A percentile compares a stretch with the other conserved stretches of the same genome.
Evolutionary conservation across 202 grass and related monocot genomes (phyloP).

Genomic region (Zoysia matrella): DNA sequence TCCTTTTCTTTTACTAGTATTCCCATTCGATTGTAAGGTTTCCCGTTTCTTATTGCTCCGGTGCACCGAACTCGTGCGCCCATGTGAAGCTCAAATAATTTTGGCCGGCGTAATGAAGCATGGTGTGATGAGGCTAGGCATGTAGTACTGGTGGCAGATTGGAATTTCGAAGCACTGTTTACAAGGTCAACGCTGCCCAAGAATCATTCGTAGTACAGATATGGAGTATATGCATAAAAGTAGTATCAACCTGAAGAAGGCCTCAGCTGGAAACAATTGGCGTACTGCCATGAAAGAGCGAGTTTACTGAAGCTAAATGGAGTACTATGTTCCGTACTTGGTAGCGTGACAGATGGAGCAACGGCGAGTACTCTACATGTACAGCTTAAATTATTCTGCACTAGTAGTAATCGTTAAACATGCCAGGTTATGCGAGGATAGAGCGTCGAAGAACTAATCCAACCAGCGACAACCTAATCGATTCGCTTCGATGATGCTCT

Average conservation of each 20-base stretch:
- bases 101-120: slow-evolving; percentile 29
- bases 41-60: slow-evolving; percentile 6
- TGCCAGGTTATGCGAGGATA: neutral
- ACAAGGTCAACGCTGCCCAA: slow-evolving; percentile 43
- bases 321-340: neutral
- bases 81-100: slow-evolving; percentile 60
- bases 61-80: slow-evolving; percentile 31
- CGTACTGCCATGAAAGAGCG: neutral
- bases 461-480: no score
- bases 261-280: neutral
- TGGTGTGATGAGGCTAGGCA: neutral
- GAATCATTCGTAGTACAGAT: slow-evolving; percentile 39
- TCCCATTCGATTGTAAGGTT: slow-evolving; percentile 24
- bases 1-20: neutral
- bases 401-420: neutral
- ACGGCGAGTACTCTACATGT: neutral
- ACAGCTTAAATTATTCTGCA: no score
- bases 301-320: neutral
- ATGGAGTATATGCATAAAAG: neutral
- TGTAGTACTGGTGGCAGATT: slow-evolving; percentile 1
- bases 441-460: neutral
- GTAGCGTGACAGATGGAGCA: slow-evolving; percentile 6
- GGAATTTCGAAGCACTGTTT: neutral
- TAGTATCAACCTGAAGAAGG: neutral
- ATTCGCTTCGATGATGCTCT: no score